Evolutionary conservation across 1,284 basidiomycete species (phyloP), one percentile per base, ranked within the genome.

Genomic region (Trametes sp.): DNA sequence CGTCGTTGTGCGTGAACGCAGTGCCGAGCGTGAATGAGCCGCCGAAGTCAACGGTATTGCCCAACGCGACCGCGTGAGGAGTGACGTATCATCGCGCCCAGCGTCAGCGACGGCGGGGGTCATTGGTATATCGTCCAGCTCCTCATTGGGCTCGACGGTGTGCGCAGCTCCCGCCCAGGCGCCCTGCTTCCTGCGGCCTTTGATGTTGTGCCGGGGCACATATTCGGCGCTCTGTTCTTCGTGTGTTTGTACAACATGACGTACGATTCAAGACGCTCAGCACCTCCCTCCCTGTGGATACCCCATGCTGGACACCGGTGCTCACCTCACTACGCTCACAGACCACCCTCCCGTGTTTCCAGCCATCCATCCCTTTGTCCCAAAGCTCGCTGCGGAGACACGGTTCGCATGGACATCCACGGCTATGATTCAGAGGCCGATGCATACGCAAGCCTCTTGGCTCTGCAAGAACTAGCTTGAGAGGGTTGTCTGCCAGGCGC

Each of bases 1-100:
- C 48, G 11, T 88, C 89, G 64, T 90, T 89, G 72, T 84, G 82
- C 4, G 89, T 90, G 78, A 81, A 92, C 1, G 90, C 64, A 23
- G 75, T 70, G 0, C 82, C 83, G 0, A 78, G 74, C 24, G 74
- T 69, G 63, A 87, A 87, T 63, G 84, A 81, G 73, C 87, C 89
- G 0, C 88, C 88, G 58, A 87, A 88, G 4, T 88, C 88, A 48
- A 90, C 70, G 2, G 76, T 82, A 71, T 88, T 84, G 2, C 82
- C 84, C 9, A 78, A 60, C 0, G 62, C 67, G 60, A 84, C 76
- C 69, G 70, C 4, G 70, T 67, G 33, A 82, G 69, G 4, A 62
- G 57, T 14, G 76, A 65, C 46, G 75, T 65, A 72, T 88, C 89
- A 67, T 87, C 84, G 0, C 82, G 80, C 9, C 89, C 88, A 62